phyloP scores from a whole-genome alignment of 306 rosid species.

The Psophocarpus tetragonolobus region DNA sequence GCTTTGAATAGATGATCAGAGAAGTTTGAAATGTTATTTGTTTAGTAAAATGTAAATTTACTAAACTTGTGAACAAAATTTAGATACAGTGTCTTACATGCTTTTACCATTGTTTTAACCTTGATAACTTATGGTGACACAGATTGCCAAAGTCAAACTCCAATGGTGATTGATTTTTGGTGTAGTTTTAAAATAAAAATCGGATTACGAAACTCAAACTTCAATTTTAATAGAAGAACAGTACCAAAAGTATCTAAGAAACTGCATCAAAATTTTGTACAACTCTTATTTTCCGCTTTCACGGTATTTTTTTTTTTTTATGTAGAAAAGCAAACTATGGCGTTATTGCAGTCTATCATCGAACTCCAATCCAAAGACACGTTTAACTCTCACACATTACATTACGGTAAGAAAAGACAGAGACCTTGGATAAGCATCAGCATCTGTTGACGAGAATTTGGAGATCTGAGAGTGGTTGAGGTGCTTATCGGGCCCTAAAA shows the following conservation, averaged over 20 bases:
- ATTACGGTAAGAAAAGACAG: not conserved
- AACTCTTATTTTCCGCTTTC: not conserved
- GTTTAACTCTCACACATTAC: not conserved
- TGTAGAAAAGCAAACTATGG: not conserved
- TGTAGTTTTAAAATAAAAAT: not conserved
- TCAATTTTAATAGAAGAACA: not conserved
- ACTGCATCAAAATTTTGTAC: not conserved
- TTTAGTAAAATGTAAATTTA: too few species aligned
- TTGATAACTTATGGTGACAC: not conserved
- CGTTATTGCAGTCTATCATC: not conserved
- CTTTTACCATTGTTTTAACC: not conserved
- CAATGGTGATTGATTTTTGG: not conserved
- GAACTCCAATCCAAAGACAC: constrained; percentile 9
- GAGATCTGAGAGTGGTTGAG: constrained; percentile 78
- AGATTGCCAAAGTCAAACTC: not conserved
- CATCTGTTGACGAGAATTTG: constrained; percentile 75
- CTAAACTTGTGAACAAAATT: not conserved
- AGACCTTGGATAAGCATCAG: constrained; percentile 82
- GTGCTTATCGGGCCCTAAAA: constrained; percentile 68
- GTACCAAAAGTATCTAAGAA: not conserved
- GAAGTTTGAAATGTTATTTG: not conserved
- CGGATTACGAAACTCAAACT: not conserved
- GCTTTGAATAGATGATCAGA: constrained; percentile 3
- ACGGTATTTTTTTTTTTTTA: not conserved
- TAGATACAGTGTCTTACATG: not conserved